Conservation (phyloP, 2,329 filamentous ascomycete species). For the Fusarium marasasianum region DNA sequence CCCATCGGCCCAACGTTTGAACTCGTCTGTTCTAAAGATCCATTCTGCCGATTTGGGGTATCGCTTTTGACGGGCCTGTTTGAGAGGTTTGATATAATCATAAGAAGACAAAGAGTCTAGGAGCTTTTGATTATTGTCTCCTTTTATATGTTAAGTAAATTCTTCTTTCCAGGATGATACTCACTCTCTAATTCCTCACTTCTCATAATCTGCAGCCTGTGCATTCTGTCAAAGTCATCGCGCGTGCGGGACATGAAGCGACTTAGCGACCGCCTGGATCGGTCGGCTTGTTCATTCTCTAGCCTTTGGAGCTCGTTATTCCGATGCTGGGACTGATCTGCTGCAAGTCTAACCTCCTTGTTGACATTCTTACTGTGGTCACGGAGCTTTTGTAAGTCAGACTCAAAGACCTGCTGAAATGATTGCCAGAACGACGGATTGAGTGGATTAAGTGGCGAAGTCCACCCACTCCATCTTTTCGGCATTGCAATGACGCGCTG, state of each 20-base stretch:
- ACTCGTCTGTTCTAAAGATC: constrained; percentile 41
- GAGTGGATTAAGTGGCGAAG: background rate
- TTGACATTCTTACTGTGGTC: constrained; percentile 34
- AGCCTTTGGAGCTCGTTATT: constrained; percentile 32
- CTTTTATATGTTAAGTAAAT: background rate
- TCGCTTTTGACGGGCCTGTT: constrained; percentile 43
- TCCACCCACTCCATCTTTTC: constrained; percentile 7
- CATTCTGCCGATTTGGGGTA: constrained; percentile 41
- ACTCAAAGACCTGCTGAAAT: constrained; percentile 45
- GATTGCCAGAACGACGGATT: constrained; percentile 23
- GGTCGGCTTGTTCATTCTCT: background rate
- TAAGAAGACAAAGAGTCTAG: constrained; percentile 43
- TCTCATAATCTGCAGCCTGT: accelerated
- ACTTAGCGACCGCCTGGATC: accelerated
- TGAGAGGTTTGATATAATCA: constrained; percentile 38
- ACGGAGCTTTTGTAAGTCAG: constrained; percentile 35
- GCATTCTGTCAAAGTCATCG: accelerated
- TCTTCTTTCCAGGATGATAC: accelerated
- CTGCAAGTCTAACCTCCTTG: constrained; percentile 39
- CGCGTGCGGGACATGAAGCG: background rate
- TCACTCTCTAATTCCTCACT: accelerated
- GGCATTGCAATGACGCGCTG: constrained; percentile 29
- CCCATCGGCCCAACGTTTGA: constrained; percentile 35
- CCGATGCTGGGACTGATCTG: constrained; percentile 33
- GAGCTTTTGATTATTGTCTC: constrained; percentile 34